These are phyloP conservation scores for Aleurites moluccanus DNA, from an alignment of 441 rosid genomes.

Conservation along the genomic window DNA sequence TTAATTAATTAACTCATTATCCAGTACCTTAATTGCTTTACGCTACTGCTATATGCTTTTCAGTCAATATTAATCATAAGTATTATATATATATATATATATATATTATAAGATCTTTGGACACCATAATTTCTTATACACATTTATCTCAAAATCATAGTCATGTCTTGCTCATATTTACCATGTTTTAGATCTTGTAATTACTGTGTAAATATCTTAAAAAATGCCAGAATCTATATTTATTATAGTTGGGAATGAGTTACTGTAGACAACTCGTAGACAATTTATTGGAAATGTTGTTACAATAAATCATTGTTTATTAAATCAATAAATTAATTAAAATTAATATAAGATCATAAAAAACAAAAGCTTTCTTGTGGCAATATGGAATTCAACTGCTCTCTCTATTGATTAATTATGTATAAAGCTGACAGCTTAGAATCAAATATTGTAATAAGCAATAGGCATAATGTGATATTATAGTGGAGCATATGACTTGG, in stretches of 20 bases:
- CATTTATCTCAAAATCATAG: slow-evolving; percentile 13
- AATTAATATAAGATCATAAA: no score
- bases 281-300: slow-evolving; percentile 28
- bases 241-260: neutral
- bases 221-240: neutral
- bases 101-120: neutral
- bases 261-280: neutral
- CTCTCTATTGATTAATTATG: slow-evolving; percentile 21
- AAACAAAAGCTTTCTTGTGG: slow-evolving; percentile 24
- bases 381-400: slow-evolving; percentile 27
- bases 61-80: neutral
- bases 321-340: neutral
- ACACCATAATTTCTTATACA: neutral
- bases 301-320: neutral
- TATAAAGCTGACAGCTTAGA: slow-evolving; percentile 31
- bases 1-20: neutral
- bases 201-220: slow-evolving; percentile 1
- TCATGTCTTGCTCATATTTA: neutral
- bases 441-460: slow-evolving; percentile 15
- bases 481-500: slow-evolving; percentile 17
- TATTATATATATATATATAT: neutral
- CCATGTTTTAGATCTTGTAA: neutral
- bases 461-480: slow-evolving; percentile 16
- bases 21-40: neutral
- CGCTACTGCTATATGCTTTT: neutral